phyloP scores from a whole-genome alignment of 192 early-diverging fungal genomes.

The Podila horticola region DNA sequence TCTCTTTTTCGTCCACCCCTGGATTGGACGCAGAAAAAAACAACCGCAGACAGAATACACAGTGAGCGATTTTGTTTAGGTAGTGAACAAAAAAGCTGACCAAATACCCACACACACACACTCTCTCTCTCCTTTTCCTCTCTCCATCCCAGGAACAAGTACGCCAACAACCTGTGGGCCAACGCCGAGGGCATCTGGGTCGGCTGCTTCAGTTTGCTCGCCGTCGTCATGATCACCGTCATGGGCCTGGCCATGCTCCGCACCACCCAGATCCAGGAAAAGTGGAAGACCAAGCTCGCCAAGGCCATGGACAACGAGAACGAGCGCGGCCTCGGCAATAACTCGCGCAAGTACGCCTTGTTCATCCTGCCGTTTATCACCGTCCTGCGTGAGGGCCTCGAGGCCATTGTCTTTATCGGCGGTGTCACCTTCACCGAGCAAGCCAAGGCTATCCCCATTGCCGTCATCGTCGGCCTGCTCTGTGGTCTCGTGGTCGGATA shows the following conservation, averaged over 20 bases:
- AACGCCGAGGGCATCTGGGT: slow-evolving; percentile 71
- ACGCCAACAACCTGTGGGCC: slow-evolving; percentile 20
- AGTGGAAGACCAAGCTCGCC: slow-evolving; percentile 76
- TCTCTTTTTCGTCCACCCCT: neutral
- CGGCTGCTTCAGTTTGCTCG: slow-evolving; percentile 76
- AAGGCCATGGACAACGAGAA: slow-evolving; percentile 58
- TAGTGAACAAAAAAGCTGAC: neutral
- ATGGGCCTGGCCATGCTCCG: slow-evolving; percentile 89
- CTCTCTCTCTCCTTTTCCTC: neutral
- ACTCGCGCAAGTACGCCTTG: slow-evolving; percentile 67
- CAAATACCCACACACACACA: too few relatives aligned
- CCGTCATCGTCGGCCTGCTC: slow-evolving; percentile 77
- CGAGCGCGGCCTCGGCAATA: slow-evolving; percentile 29
- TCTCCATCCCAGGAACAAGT: slow-evolving; percentile 29
- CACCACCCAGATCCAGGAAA: slow-evolving; percentile 75
- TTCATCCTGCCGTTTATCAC: slow-evolving; percentile 86
- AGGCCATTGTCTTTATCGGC: slow-evolving; percentile 89
- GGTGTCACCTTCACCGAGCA: slow-evolving; percentile 79
- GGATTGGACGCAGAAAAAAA: neutral
- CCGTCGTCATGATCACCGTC: slow-evolving; percentile 77
- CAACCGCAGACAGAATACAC: neutral
- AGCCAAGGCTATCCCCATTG: slow-evolving; percentile 79
- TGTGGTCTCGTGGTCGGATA: slow-evolving; percentile 76
- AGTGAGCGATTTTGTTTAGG: neutral
- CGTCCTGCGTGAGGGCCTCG: slow-evolving; percentile 85